Conservation (phyloP, 768 basidiomycete genomes). For the Cubamyces sp. region DNA sequence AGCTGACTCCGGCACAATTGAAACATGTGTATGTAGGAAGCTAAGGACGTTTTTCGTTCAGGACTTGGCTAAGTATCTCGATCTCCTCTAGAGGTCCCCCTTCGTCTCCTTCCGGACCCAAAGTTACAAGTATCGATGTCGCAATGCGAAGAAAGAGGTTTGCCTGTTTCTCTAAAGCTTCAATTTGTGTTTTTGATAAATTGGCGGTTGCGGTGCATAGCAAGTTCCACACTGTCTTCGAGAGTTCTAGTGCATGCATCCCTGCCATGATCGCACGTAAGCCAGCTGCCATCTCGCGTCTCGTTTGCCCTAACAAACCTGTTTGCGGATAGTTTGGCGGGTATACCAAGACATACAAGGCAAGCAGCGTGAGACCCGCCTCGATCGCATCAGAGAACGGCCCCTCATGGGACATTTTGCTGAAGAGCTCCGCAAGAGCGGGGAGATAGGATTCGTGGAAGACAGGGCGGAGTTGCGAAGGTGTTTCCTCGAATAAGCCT, state of each 20-base stretch:
- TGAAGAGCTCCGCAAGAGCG: constrained; percentile 63
- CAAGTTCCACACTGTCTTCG: constrained; percentile 80
- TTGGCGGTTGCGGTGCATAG: constrained; percentile 36
- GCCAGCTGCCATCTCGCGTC: not conserved
- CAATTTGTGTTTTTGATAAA: constrained; percentile 11
- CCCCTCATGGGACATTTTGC: constrained; percentile 70
- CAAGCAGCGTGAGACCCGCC: constrained; percentile 60
- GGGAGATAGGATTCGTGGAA: constrained; percentile 65
- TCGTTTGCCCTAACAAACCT: constrained; percentile 47
- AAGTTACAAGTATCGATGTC: constrained; percentile 45
- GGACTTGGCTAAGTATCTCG: constrained; percentile 44
- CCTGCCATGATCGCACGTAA: constrained; percentile 46
- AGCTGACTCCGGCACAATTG: no score
- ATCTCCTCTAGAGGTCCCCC: constrained; percentile 63
- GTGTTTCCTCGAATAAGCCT: constrained; percentile 41
- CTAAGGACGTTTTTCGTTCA: constrained; percentile 27
- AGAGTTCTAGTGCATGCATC: constrained; percentile 73
- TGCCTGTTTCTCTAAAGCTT: constrained; percentile 25
- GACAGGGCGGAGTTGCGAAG: constrained; percentile 44
- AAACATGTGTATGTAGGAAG: no score
- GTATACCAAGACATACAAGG: constrained; percentile 71
- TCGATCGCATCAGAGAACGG: constrained; percentile 54
- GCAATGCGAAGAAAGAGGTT: constrained; percentile 46
- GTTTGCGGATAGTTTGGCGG: constrained; percentile 82
- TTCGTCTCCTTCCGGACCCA: constrained; percentile 67